Base-by-base conservation (phyloP, 768 basidiomycete species). In the Coprinopsis cinerea region DNA sequence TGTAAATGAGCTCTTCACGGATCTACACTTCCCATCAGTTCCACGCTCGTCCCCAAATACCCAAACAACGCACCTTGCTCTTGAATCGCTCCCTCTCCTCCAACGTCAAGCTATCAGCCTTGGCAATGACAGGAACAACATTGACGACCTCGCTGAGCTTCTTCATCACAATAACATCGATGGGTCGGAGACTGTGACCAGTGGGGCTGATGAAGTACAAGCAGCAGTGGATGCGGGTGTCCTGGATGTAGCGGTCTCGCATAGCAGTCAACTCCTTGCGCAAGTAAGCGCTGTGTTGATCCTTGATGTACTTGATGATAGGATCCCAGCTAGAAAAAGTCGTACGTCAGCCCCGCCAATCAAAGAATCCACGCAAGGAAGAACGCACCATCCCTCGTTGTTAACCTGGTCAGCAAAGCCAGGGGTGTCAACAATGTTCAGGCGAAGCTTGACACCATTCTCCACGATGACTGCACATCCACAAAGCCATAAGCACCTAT, bases 361-460 rank as follows among this genome's bases (percentile, higher is more conserved):
- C 32, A 27, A 28, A 28, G 45, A 25, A 36, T 24, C 1, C 48
- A 44, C 41, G 51, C 30, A 53, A 47, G 27, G 30, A 34, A 30
- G 30, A 24, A 67, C 83, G 42, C 60, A 93, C 91, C 96, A 97
- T 67, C 88, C 88, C 68, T 99, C 95, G 68, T 99, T 99, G 81
- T 99, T 95, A 65, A 99, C 82, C 61, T 93, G 91, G 78, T 99
- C 95, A 41, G 94, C 95, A 60, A 94, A 99, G 28, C 96, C 95
- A 47, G 95, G 95, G 10, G 96, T 99, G 69, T 99, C 95, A 57
- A 98, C 92, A 56, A 99, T 97, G 77, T 97, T 98, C 61, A 99
- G 73, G 45, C 92, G 82, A 53, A 99, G 80, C 64, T 83, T 85
- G 53, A 99, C 95, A 49, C 92, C 92, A 57, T 98, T 97, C 69